phyloP scores from a whole-genome alignment of 768 basidiomycete genomes.

The Harrya chromipes region DNA sequence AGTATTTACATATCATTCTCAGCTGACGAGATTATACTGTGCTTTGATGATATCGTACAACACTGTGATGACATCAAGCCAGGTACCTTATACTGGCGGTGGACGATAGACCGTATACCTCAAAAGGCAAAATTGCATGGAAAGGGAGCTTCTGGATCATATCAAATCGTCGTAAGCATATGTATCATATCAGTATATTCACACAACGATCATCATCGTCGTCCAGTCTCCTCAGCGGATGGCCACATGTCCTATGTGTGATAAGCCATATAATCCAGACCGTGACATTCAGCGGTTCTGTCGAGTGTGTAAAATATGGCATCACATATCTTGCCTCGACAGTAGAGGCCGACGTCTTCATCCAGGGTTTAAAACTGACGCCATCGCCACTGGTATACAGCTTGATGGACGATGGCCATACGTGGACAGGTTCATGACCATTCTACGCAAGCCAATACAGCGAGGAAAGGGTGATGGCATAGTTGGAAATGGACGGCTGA shows the following conservation, averaged over 20 bases:
- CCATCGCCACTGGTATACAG: neutral
- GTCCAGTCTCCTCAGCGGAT: neutral
- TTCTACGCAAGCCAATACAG: too few relatives aligned
- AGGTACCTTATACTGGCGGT: neutral
- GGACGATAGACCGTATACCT: neutral
- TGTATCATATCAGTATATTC: neutral
- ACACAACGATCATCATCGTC: neutral
- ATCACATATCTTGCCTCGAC: neutral
- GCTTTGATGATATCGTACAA: neutral
- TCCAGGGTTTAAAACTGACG: neutral
- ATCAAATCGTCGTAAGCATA: neutral
- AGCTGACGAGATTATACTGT: neutral
- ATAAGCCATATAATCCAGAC: neutral
- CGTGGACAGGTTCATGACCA: too few relatives aligned
- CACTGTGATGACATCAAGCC: neutral
- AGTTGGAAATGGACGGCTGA: neutral
- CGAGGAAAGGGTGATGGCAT: neutral
- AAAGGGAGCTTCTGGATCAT: neutral
- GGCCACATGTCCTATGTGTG: neutral
- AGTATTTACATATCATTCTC: too few relatives aligned
- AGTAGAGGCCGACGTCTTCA: neutral
- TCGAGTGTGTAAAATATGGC: neutral
- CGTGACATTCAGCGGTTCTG: neutral
- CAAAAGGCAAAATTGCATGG: neutral
- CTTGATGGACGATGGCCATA: neutral